phyloP scores from a whole-genome alignment of 768 basidiomycete species.

The Phlebiopsis flavidoalba region DNA sequence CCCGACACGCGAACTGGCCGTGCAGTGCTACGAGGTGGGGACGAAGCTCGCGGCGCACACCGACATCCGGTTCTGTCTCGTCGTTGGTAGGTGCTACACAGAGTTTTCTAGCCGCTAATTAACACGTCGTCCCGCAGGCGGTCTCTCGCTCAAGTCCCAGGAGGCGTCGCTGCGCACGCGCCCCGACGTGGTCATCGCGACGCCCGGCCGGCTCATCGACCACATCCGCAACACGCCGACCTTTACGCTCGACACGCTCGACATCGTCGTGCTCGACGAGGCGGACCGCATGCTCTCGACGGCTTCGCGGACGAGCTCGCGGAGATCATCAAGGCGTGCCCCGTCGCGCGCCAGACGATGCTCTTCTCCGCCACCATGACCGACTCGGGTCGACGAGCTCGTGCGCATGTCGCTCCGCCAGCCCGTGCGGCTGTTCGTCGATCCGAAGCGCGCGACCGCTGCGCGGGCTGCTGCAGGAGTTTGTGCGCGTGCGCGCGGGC shows the following conservation, averaged over 20 bases:
- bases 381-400: constrained; percentile 89
- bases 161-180: constrained; percentile 78
- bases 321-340: constrained; percentile 92
- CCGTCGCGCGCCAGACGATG: constrained; percentile 90
- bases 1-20: constrained; percentile 93
- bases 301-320: constrained; percentile 93
- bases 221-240: constrained; percentile 93
- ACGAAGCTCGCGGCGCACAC: constrained; percentile 80
- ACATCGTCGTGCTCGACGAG: constrained; percentile 93
- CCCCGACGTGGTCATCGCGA: constrained; percentile 94
- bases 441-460: constrained; percentile 88
- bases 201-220: constrained; percentile 90
- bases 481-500: constrained; percentile 86
- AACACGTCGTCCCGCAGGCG: constrained; percentile 50
- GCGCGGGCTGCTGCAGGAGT: constrained; percentile 86
- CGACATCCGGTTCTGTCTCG: constrained; percentile 86
- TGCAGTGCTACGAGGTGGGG: constrained; percentile 93
- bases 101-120: constrained; percentile 1
- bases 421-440: constrained; percentile 92
- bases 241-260: constrained; percentile 88
- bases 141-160: constrained; percentile 89
- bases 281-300: constrained; percentile 94
- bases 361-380: constrained; percentile 99
- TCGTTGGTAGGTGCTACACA: constrained; percentile 61
- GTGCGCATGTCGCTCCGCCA: constrained; percentile 90